Percentiles rank a stretch among this genome's conserved stretches.
These are phyloP conservation scores for Myriosclerotinia curreyana DNA, from an alignment of 2,329 filamentous ascomycete species.

Conservation along the genomic window DNA sequence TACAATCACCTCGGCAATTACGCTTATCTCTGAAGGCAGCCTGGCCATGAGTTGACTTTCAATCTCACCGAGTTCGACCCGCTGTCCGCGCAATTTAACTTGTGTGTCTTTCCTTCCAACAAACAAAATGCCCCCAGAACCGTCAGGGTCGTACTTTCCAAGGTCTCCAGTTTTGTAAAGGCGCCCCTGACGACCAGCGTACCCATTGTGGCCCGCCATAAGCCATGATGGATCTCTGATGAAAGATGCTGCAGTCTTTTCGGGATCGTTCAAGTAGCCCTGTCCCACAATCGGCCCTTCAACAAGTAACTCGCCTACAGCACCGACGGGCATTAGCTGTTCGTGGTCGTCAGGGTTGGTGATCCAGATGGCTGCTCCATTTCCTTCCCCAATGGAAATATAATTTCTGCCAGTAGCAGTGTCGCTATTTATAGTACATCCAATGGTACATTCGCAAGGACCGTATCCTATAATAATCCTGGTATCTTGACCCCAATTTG, in stretches of 20 bases:
- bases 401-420: slow-evolving; percentile 24
- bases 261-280: slow-evolving; percentile 57
- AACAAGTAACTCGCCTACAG: slow-evolving; percentile 35
- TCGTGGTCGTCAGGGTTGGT: slow-evolving; percentile 28
- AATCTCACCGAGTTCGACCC: slow-evolving; percentile 58
- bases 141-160: slow-evolving; percentile 51
- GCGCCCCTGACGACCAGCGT: slow-evolving; percentile 43
- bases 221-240: slow-evolving; percentile 53
- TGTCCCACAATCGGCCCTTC: slow-evolving; percentile 57
- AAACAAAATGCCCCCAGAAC: slow-evolving; percentile 48
- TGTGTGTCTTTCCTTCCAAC: slow-evolving; percentile 65
- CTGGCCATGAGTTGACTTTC: slow-evolving; percentile 43
- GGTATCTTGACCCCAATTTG: slow-evolving; percentile 40
- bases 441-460: slow-evolving; percentile 36
- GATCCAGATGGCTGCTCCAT: slow-evolving; percentile 42
- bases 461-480: slow-evolving; percentile 46
- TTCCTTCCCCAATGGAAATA: slow-evolving; percentile 26
- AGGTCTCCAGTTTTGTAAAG: slow-evolving; percentile 62
- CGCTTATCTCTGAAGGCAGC: slow-evolving; percentile 40
- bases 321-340: slow-evolving; percentile 31
- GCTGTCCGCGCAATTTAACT: slow-evolving; percentile 64
- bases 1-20: slow-evolving; percentile 40
- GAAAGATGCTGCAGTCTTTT: slow-evolving; percentile 57
- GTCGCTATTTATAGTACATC: slow-evolving; percentile 18
- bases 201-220: slow-evolving; percentile 1